These are phyloP conservation scores for Aspergillus olivimuriae DNA, from an alignment of 495 filamentous ascomycete species.

Conservation along the genomic window DNA sequence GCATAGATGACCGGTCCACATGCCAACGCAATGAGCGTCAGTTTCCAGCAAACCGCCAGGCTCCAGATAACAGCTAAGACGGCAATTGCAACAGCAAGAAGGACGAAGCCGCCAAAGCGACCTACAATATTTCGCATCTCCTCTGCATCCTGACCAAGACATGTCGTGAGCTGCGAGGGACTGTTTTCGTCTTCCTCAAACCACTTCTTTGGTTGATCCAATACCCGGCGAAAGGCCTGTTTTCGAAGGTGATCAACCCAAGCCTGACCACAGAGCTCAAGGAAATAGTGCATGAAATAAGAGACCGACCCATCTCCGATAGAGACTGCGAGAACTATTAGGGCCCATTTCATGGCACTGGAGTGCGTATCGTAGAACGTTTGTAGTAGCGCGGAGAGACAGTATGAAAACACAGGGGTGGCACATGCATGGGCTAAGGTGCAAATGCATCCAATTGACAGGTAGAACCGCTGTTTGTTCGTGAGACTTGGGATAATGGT, in stretches of 20 bases:
- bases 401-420: conserved; percentile 71
- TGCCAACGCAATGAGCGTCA: conserved; percentile 71
- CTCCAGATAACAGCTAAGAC: conserved; percentile 66
- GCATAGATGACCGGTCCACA: conserved; percentile 62
- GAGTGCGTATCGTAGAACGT: conserved; percentile 54
- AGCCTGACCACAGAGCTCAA: conserved; percentile 65
- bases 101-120: conserved; percentile 63
- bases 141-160: conserved; percentile 77
- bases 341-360: conserved; percentile 55
- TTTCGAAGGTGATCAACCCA: conserved; percentile 74
- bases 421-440: conserved; percentile 59
- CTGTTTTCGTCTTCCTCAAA: conserved; percentile 69
- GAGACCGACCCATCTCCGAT: conserved; percentile 55
- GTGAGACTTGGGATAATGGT: conserved; percentile 68
- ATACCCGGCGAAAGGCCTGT: conserved; percentile 60
- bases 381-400: conserved; percentile 66
- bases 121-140: conserved; percentile 79
- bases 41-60: conserved; percentile 66
- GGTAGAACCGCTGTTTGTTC: conserved; percentile 39
- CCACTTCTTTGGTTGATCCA: conserved; percentile 79
- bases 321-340: conserved; percentile 63
- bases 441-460: conserved; percentile 55
- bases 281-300: conserved; percentile 60
- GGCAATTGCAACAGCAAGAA: conserved; percentile 60
- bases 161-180: conserved; percentile 54